These are phyloP conservation scores for Pleurozium schreberi DNA, from an alignment of 225 moss, liverwort and hornwort species.

Conservation along the genomic window DNA sequence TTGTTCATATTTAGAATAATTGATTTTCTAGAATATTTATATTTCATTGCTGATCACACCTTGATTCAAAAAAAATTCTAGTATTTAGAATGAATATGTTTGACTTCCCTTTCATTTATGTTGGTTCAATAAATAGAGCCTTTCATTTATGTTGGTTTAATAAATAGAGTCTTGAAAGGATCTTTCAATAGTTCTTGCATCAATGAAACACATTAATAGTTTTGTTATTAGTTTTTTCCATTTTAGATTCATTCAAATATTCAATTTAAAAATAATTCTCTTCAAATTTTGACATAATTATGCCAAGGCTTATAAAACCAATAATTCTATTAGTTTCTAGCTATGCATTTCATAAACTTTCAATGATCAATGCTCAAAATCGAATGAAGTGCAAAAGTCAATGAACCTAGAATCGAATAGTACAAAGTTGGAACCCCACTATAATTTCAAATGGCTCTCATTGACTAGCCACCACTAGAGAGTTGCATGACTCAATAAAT, in stretches of 20 bases:
- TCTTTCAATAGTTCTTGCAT: neutral
- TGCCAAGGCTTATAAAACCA: too few relatives aligned
- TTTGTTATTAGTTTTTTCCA: too few relatives aligned
- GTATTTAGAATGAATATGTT: neutral
- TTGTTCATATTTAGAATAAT: neutral
- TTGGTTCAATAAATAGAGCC: too few relatives aligned
- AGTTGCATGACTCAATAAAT: neutral
- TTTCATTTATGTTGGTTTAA: too few relatives aligned
- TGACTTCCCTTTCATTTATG: accelerated
- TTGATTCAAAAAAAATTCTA: accelerated
- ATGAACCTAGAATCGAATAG: neutral
- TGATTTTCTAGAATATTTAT: neutral
- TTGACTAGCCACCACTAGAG: too few relatives aligned
- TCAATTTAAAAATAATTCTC: too few relatives aligned
- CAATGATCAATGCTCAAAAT: neutral
- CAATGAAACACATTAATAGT: too few relatives aligned
- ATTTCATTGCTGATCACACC: neutral
- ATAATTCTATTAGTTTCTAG: neutral
- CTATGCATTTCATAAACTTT: neutral
- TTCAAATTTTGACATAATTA: too few relatives aligned
- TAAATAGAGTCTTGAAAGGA: too few relatives aligned
- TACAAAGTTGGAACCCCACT: neutral
- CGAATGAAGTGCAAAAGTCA: too few relatives aligned
- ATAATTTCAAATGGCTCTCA: neutral
- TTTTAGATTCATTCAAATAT: neutral